Evolutionary conservation across 1,284 basidiomycete species (phyloP).

Genomic region (Irpex lacteus): DNA sequence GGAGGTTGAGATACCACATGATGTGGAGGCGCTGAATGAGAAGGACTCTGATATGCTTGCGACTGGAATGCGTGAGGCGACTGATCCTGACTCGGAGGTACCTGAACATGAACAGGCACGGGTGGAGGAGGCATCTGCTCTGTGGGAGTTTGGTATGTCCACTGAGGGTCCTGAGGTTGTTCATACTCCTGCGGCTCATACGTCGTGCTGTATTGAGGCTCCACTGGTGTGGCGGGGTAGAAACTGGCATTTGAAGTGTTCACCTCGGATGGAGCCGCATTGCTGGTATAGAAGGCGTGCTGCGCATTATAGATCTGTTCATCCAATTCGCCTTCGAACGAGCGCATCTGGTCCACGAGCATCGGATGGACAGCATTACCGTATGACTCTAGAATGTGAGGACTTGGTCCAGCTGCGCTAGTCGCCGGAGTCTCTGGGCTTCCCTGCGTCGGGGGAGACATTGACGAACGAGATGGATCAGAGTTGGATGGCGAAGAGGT

Average conservation of each 20-base stretch:
- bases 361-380: constrained; percentile 48
- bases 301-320: constrained; percentile 40
- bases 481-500: constrained; percentile 16
- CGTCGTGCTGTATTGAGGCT: constrained; percentile 3
- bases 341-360: constrained; percentile 54
- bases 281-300: constrained; percentile 14
- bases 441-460: constrained; percentile 17
- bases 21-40: not conserved
- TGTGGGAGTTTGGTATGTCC: constrained; percentile 1
- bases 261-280: not conserved
- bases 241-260: not conserved
- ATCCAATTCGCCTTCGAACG: constrained; percentile 57
- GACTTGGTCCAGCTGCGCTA: constrained; percentile 2
- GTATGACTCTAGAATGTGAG: constrained; percentile 23
- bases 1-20: not conserved
- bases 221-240: not conserved
- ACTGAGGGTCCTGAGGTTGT: constrained; percentile 6
- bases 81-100: not conserved
- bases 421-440: constrained; percentile 18
- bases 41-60: not conserved
- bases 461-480: constrained; percentile 16
- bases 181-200: constrained; percentile 6
- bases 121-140: constrained; percentile 9
- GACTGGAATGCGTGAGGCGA: not conserved
- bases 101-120: not conserved